Evolutionary conservation across 176 grass and related monocot species (phyloP), one percentile per base, ranked within the genome.

Genomic region (Triticum dicoccoides): DNA sequence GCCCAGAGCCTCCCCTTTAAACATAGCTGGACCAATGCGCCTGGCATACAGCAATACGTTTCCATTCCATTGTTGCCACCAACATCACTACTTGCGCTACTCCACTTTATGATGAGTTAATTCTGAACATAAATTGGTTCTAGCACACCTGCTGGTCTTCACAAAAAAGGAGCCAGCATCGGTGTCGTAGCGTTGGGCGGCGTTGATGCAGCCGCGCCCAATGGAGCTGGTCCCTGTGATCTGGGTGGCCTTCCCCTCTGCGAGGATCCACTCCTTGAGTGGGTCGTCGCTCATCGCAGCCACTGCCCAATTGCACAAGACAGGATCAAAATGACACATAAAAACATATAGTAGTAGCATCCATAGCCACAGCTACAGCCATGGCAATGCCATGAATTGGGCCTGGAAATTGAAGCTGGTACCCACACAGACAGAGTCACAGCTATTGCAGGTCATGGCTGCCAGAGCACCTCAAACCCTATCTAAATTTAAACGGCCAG

Each of bases 1-100:
- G 29, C 97, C 92, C 88, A 96, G 88, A 78, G 97, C 90, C 66
- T 99, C 97, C 68, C 90, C 97, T 82, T 99, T 90, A 90, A 99
- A 96, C 94, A 99, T 99, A 68, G 94, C 86, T 32, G 92, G 84
- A 65, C 89, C 94, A 80, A 99, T 96, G 58, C 74, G 80, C 56
- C 97, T 98, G 88, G 61, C 67, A 80, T 13, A 80, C 18, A 61
- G 20, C 24, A 8, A 23, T 11, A 17, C 6, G 11, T 18, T 69
- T 51, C 18, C 18, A 29, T 49, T 61, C 61, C 10, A 12, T 38
- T 11, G 61, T 67, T 81, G 24, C n/a, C 15, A 63, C 35, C n/a
- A 82, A 4, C 77, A 80, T 80, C 0, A 29, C 25, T 61, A 37
- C 6, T 27, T 61, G 2, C 1, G 4, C 9, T 66, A 83, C 11